A percentile compares a stretch with the other conserved stretches of the same genome.
Evolutionary conservation across 495 filamentous ascomycete species (phyloP).

Genomic region (Amniculicola lignicola): DNA sequence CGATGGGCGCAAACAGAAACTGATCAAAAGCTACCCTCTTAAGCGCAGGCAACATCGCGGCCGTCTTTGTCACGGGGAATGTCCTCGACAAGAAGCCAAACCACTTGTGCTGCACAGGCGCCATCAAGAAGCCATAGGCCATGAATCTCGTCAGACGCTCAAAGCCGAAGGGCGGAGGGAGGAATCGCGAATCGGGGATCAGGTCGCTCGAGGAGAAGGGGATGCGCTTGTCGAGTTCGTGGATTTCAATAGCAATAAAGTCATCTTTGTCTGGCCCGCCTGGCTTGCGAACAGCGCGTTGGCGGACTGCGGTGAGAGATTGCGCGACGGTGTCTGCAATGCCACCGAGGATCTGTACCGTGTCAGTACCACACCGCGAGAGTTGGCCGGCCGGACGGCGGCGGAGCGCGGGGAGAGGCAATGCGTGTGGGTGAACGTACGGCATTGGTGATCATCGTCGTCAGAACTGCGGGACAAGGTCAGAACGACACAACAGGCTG

Average conservation of each 20-base stretch:
- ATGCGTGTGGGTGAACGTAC: too few species aligned
- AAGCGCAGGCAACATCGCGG: slow-evolving; percentile 70
- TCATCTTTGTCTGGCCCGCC: slow-evolving; percentile 58
- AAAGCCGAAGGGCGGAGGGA: slow-evolving; percentile 89
- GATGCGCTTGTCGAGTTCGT: slow-evolving; percentile 82
- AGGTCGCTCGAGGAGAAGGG: slow-evolving; percentile 63
- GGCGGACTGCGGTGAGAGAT: slow-evolving; percentile 76
- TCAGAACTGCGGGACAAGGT: slow-evolving; percentile 69
- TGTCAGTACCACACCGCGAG: slow-evolving; percentile 1
- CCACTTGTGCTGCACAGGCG: slow-evolving; percentile 96
- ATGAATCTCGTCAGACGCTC: slow-evolving; percentile 91
- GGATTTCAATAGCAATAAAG: slow-evolving; percentile 81
- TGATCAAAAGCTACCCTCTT: slow-evolving; percentile 93
- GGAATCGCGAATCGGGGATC: slow-evolving; percentile 58
- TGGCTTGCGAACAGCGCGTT: slow-evolving; percentile 59
- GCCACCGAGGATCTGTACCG: slow-evolving; percentile 68
- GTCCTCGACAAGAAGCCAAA: slow-evolving; percentile 78
- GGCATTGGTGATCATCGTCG: slow-evolving; percentile 97
- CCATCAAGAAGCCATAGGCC: slow-evolving; percentile 93
- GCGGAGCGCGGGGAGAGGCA: not conserved
- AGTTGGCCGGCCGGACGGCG: slow-evolving; percentile 4
- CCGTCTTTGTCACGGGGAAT: slow-evolving; percentile 80
- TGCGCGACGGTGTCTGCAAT: slow-evolving; percentile 96
- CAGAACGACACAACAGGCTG: not conserved
- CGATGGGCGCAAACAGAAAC: slow-evolving; percentile 89